Percentiles rank a stretch among this genome's conserved stretches.
Evolutionary conservation across 768 basidiomycete species (phyloP).

Genomic region (Thelephora ganbajun): DNA sequence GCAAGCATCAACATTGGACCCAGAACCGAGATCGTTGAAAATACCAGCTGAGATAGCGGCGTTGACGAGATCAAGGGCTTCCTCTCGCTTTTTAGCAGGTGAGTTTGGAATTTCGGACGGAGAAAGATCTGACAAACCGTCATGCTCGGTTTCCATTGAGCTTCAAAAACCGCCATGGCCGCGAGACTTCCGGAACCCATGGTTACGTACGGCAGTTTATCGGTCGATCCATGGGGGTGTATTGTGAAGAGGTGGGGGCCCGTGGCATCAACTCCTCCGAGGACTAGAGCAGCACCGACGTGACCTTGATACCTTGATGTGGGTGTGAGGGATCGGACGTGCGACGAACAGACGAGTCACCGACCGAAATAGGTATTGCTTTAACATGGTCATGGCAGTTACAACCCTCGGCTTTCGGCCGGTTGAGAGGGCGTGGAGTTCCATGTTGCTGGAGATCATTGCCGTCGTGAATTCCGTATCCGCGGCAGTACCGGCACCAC

Average conservation of each 20-base stretch:
- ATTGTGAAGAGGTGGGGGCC: constrained; percentile 95
- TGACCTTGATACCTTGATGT: constrained; percentile 74
- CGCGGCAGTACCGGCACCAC: constrained; percentile 98
- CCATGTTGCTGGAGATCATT: constrained; percentile 91
- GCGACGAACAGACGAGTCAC: constrained; percentile 10
- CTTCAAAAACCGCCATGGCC: constrained; percentile 98
- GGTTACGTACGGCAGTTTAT: constrained; percentile 96
- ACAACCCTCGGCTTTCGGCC: constrained; percentile 89
- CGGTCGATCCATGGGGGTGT: constrained; percentile 92
- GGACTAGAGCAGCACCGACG: constrained; percentile 87
- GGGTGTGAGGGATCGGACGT: not conserved
- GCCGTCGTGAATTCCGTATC: constrained; percentile 95
- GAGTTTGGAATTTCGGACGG: not conserved
- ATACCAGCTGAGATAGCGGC: constrained; percentile 90
- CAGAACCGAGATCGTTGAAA: constrained; percentile 98
- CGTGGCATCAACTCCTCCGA: constrained; percentile 91
- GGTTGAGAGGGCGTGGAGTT: constrained; percentile 80
- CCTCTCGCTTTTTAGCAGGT: constrained; percentile 40
- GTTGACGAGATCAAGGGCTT: constrained; percentile 73
- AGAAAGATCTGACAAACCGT: constrained; percentile 31
- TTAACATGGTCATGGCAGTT: constrained; percentile 98
- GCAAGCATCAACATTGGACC: constrained; percentile 97
- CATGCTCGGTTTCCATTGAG: constrained; percentile 69
- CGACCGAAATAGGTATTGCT: constrained; percentile 88
- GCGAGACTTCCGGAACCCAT: constrained; percentile 96